Evolutionary conservation across 2,329 filamentous ascomycete species (phyloP).

Genomic region (Fusarium nematophilum): DNA sequence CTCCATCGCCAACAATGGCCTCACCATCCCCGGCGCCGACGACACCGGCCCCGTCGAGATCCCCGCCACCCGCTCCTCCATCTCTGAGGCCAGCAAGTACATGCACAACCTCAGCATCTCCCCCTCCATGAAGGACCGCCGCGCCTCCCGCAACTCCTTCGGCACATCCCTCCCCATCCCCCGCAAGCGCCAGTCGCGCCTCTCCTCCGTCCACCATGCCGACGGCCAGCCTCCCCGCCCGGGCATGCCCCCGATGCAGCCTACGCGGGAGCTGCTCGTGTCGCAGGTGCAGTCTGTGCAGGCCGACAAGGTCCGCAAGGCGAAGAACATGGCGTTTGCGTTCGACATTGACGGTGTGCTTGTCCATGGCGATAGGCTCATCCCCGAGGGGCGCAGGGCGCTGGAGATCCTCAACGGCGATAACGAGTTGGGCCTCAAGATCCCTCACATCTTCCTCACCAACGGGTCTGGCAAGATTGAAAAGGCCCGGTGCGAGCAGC

Average conservation of each 20-base stretch:
- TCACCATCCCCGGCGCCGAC: constrained; percentile 54
- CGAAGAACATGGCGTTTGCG: constrained; percentile 82
- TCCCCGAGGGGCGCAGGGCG: constrained; percentile 79
- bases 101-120: constrained; percentile 79
- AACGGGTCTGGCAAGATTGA: constrained; percentile 95
- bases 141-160: constrained; percentile 80
- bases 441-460: constrained; percentile 90
- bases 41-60: constrained; percentile 71
- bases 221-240: constrained; percentile 60
- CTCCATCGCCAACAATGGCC: constrained; percentile 20
- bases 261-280: constrained; percentile 74
- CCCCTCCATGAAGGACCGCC: constrained; percentile 74
- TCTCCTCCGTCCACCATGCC: constrained; percentile 69
- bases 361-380: constrained; percentile 79
- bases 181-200: constrained; percentile 74
- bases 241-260: constrained; percentile 68
- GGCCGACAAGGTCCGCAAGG: constrained; percentile 72
- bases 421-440: constrained; percentile 80
- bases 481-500: constrained; percentile 82
- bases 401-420: constrained; percentile 78
- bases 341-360: constrained; percentile 94
- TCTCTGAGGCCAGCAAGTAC: constrained; percentile 74
- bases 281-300: constrained; percentile 77
- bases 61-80: constrained; percentile 74
- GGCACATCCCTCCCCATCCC: constrained; percentile 79